Evolutionary conservation across 2,329 filamentous ascomycete species (phyloP).

Genomic region (Drechslera avenae): DNA sequence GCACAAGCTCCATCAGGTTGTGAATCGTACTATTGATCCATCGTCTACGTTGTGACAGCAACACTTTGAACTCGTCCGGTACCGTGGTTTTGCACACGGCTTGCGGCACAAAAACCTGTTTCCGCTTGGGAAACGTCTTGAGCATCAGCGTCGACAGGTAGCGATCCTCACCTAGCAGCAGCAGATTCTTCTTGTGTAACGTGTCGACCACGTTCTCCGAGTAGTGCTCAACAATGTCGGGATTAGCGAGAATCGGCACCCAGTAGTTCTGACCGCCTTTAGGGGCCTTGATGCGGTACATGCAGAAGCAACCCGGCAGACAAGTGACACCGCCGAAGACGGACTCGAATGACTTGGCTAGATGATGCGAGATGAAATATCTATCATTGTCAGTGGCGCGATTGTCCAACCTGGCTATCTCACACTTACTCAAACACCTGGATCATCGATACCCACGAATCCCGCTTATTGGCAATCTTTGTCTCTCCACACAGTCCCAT

Average conservation of each 20-base stretch:
- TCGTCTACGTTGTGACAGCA: constrained; percentile 90
- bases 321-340: constrained; percentile 99
- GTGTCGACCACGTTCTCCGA: constrained; percentile 99
- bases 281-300: constrained; percentile 99
- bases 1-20: constrained; percentile 95
- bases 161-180: constrained; percentile 90
- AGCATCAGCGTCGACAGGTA: constrained; percentile 97
- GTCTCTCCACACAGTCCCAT: constrained; percentile 99
- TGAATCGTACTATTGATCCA: constrained; percentile 99
- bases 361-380: constrained; percentile 98
- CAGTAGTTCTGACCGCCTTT: constrained; percentile 99
- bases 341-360: constrained; percentile 96
- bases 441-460: constrained; percentile 95
- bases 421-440: constrained; percentile 84
- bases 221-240: constrained; percentile 98
- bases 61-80: constrained; percentile 86
- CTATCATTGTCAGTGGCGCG: constrained; percentile 42
- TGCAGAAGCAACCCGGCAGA: constrained; percentile 98
- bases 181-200: constrained; percentile 94
- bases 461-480: constrained; percentile 98
- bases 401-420: constrained; percentile 20
- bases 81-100: constrained; percentile 99
- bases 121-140: constrained; percentile 97
- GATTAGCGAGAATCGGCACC: constrained; percentile 98
- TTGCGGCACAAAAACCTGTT: constrained; percentile 97